These are phyloP conservation scores for Pseudogymnoascus pannorum DNA, from an alignment of 2,329 filamentous ascomycete species.

Conservation along the genomic window DNA sequence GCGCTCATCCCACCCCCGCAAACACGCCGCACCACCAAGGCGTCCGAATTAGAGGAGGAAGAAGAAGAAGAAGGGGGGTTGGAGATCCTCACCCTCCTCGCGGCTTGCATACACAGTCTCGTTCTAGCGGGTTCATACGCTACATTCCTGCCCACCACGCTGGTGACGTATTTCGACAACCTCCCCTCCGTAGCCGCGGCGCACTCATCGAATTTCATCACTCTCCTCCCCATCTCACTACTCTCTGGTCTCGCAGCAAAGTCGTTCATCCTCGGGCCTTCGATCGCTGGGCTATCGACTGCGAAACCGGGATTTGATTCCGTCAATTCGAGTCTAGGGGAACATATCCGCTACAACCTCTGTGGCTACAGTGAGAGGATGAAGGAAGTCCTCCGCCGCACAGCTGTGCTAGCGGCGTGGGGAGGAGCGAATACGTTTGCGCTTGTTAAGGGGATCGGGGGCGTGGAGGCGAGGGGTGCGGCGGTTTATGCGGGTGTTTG, in stretches of 20 bases:
- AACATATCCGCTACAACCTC: constrained; percentile 67
- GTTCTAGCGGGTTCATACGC: constrained; percentile 61
- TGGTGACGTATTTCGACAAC: constrained; percentile 69
- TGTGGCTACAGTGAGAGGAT: too few relatives aligned
- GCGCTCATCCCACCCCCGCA: neutral
- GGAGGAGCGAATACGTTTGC: constrained; percentile 54
- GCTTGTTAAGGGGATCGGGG: constrained; percentile 57
- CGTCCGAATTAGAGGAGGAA: too few relatives aligned
- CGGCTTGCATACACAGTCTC: constrained; percentile 68
- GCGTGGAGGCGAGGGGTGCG: constrained; percentile 64
- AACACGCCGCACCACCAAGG: too few relatives aligned
- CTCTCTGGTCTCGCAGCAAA: constrained; percentile 62
- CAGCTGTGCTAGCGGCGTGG: too few relatives aligned
- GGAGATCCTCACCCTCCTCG: constrained; percentile 57
- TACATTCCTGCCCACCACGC: constrained; percentile 61
- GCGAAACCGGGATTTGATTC: constrained; percentile 53
- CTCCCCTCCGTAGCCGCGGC: constrained; percentile 62
- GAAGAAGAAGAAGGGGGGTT: neutral
- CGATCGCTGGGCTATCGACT: constrained; percentile 41
- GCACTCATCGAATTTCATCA: constrained; percentile 54
- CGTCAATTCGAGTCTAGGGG: constrained; percentile 53
- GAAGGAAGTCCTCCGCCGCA: too few relatives aligned
- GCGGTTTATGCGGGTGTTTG: constrained; percentile 67
- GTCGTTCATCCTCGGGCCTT: constrained; percentile 69
- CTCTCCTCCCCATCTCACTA: constrained; percentile 50